phyloP scores from a whole-genome alignment of 352 stramenopile genomes.

The Aphanomyces astaci region DNA sequence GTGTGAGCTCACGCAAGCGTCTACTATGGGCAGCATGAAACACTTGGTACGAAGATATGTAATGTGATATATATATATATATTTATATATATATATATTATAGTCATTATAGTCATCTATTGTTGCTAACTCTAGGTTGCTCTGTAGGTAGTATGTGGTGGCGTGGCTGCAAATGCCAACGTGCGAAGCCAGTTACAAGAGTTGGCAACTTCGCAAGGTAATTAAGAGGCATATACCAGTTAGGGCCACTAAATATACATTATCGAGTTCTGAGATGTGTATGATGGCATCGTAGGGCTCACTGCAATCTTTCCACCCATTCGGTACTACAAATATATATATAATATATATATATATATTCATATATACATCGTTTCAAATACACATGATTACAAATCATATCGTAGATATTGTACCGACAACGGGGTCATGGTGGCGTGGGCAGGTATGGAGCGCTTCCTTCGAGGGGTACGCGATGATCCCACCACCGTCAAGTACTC shows the following conservation, averaged over 20 bases:
- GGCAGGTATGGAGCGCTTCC: conserved; percentile 77
- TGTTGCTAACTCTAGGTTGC: background rate
- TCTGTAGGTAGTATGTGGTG: conserved; percentile 89
- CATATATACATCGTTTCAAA: no score
- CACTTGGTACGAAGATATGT: conserved; percentile 56
- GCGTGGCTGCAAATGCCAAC: conserved; percentile 95
- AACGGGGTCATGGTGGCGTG: conserved; percentile 97
- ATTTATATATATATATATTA: no score
- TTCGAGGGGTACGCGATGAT: conserved; percentile 48
- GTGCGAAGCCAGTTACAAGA: conserved; percentile 80
- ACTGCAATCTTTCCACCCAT: conserved; percentile 14
- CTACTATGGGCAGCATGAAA: conserved; percentile 37
- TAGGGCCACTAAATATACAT: no score
- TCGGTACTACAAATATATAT: conserved; percentile 61
- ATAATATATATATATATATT: no score
- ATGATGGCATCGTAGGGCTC: conserved; percentile 12
- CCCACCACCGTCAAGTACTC: conserved; percentile 45
- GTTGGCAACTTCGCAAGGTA: conserved; percentile 40
- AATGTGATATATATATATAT: no score
- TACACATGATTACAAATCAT: conserved; percentile 30
- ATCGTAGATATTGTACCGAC: conserved; percentile 93
- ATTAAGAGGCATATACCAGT: no score
- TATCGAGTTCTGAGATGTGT: no score
- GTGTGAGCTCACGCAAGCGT: conserved; percentile 69
- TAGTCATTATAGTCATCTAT: no score